Evolutionary conservation across 352 stramenopile species (phyloP).

Genomic region (Hyaloperonospora arabidopsidis): DNA sequence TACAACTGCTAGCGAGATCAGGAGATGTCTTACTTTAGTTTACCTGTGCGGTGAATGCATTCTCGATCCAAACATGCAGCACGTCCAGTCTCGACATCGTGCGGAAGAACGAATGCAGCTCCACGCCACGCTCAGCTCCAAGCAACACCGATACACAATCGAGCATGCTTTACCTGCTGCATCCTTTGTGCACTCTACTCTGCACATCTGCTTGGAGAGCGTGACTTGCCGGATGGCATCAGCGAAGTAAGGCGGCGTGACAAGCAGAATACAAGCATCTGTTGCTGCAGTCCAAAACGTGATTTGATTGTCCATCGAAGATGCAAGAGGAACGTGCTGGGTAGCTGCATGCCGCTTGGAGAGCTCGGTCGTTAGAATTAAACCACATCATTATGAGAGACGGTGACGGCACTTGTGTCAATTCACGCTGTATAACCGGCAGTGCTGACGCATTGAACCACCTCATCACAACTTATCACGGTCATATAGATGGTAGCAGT

Average conservation of each 20-base stretch:
- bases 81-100: too few relatives aligned
- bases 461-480: too few relatives aligned
- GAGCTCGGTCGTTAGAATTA: conserved; percentile 62
- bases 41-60: too few relatives aligned
- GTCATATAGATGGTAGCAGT: too few relatives aligned
- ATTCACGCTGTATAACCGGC: conserved; percentile 34
- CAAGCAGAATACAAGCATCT: conserved; percentile 35
- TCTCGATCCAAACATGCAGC: too few relatives aligned
- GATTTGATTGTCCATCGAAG: conserved; percentile 37
- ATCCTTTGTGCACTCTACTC: conserved; percentile 39
- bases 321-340: conserved; percentile 44
- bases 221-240: conserved; percentile 25
- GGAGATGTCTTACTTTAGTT: too few relatives aligned
- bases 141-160: conserved; percentile 34
- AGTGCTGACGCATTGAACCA: conserved; percentile 42
- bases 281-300: conserved; percentile 15
- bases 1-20: too few relatives aligned
- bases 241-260: conserved; percentile 50
- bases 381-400: conserved; percentile 58
- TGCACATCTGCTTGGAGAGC: conserved; percentile 8
- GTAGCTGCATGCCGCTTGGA: conserved; percentile 15
- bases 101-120: conserved; percentile 47
- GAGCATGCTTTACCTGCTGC: conserved; percentile 36
- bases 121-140: conserved; percentile 23
- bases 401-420: conserved; percentile 24